Evolutionary conservation across 768 basidiomycete genomes (phyloP).

Genomic region (Suillus alpinus): DNA sequence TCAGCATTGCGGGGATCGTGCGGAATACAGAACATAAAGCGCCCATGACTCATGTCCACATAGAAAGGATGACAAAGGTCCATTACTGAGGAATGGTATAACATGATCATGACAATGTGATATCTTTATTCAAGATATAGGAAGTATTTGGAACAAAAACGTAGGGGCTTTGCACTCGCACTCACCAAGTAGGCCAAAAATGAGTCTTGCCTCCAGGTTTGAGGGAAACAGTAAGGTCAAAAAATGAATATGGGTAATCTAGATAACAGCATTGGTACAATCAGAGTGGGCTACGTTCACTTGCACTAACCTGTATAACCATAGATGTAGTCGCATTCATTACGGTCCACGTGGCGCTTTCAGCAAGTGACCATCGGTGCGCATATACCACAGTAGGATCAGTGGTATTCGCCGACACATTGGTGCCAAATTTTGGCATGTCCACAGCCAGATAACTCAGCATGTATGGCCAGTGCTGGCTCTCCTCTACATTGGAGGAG

Average conservation of each 20-base stretch:
- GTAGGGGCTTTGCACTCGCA: conserved; percentile 4
- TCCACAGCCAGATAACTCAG: conserved; percentile 85
- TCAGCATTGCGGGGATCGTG: background rate
- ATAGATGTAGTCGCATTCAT: conserved; percentile 85
- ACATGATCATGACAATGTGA: background rate
- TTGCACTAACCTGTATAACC: conserved; percentile 71
- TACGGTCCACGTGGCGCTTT: conserved; percentile 77
- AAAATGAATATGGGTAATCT: conserved; percentile 98
- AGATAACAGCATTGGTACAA: conserved; percentile 1
- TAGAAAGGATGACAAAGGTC: background rate
- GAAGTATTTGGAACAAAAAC: background rate
- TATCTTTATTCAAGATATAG: background rate
- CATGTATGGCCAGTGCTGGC: conserved; percentile 91
- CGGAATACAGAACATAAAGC: background rate
- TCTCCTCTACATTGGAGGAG: conserved; percentile 53
- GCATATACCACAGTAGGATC: conserved; percentile 25
- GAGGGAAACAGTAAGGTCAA: conserved; percentile 94
- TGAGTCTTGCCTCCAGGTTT: conserved; percentile 78
- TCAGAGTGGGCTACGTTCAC: background rate
- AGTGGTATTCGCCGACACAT: conserved; percentile 11
- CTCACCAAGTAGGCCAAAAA: conserved; percentile 78
- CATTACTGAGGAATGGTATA: background rate
- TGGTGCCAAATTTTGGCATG: conserved; percentile 40
- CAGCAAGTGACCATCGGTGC: conserved; percentile 57
- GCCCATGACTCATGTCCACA: background rate